Base-by-base conservation (phyloP, 192 early-diverging fungal genomes). In the Phycomyces blakesleeanus region DNA sequence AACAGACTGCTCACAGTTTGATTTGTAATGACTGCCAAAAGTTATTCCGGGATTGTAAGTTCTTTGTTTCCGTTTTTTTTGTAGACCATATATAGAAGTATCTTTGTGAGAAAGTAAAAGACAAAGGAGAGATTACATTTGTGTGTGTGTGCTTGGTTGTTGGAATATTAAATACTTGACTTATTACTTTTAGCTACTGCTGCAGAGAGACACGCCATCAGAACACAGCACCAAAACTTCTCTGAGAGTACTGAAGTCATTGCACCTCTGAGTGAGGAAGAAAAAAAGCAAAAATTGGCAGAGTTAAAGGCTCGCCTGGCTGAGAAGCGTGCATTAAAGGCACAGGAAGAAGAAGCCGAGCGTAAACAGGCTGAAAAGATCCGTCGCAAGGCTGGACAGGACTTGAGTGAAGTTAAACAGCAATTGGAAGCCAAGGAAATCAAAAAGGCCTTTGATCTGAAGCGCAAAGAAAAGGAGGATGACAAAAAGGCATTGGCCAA, bases 1-100 rank as follows among this genome's bases (percentile, higher is more conserved):
- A 92, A 59, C 88, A 83, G 53, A 93, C 89, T 14, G 89, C 93
- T 0, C 84, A 93, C 44, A 87, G 84, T 41, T 75, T 94, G 27
- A 71, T 83, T 37, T 94, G 93, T 72, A 84, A 94, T 49, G 93
- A 93, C 58, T 94, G 93, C 61, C 81, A 85, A 41, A 83, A 87
- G 59, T 61, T 94, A n/a, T 77, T 94, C 41, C 75, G 84, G 39
- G 89, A 94, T 73, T 79, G 87, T 85, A 83, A 59, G 56, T 55
- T 24, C 6, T 1, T 18, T n/a, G 12, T n/a, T n/a, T n/a, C n/a
- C n/a, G n/a, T n/a, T n/a, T n/a, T n/a, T n/a, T n/a, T n/a, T n/a
- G n/a, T n/a, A n/a, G n/a, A n/a, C n/a, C n/a, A n/a, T n/a, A n/a
- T n/a, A n/a, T n/a, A n/a, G n/a, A n/a, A n/a, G n/a, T n/a, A n/a